phyloP scores from a whole-genome alignment of 1,284 basidiomycete species.

The Stygiomarasmius scandens region DNA sequence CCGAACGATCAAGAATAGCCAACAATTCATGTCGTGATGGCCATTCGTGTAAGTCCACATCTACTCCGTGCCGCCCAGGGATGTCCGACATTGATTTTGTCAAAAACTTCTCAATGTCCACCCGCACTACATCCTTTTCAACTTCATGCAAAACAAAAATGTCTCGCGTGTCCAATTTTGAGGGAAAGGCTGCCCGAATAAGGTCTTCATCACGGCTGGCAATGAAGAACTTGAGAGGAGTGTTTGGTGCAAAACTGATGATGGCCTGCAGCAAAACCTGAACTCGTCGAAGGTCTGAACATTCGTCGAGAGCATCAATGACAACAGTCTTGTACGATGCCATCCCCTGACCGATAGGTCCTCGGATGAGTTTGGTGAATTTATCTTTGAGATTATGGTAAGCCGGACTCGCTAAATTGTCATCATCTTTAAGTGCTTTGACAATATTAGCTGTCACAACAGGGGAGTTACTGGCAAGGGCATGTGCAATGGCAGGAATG shows the following conservation, averaged over 20 bases:
- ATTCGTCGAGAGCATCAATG: slow-evolving; percentile 14
- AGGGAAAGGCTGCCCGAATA: neutral
- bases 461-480: neutral
- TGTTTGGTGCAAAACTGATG: neutral
- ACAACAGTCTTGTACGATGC: neutral
- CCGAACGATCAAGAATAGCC: neutral
- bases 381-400: neutral
- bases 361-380: neutral
- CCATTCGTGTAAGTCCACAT: neutral
- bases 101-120: slow-evolving; percentile 20
- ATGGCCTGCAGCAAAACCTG: neutral
- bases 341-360: neutral
- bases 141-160: slow-evolving; percentile 20
- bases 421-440: neutral
- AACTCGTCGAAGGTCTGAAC: neutral
- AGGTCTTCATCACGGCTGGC: neutral
- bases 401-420: neutral
- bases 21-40: neutral
- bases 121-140: slow-evolving; percentile 17
- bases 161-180: too few species aligned
- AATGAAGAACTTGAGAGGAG: neutral
- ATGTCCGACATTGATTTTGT: neutral
- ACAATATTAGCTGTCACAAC: neutral
- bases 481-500: slow-evolving; percentile 8
- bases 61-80: neutral